Evolutionary conservation across 2,329 filamentous ascomycete species (phyloP).

Genomic region (Hansfordia pulvinata): DNA sequence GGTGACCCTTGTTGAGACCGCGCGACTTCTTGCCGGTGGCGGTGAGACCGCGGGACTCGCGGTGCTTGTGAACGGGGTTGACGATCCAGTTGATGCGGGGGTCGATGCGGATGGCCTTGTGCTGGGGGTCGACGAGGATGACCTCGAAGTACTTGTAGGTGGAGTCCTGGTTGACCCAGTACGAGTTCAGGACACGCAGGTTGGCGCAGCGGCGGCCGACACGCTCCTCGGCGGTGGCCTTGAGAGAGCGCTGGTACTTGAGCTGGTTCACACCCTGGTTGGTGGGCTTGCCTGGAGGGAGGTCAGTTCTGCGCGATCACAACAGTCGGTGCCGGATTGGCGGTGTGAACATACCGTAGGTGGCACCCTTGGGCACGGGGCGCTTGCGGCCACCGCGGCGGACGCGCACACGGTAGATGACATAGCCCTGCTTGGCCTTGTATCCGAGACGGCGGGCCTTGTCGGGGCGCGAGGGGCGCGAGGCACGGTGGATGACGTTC

Average conservation of each 20-base stretch:
- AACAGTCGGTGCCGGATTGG: conserved; percentile 1
- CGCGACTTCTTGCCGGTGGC: conserved; percentile 99
- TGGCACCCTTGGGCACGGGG: conserved; percentile 94
- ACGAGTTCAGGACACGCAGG: conserved; percentile 98
- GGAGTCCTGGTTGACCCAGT: conserved; percentile 99
- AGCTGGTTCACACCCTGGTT: conserved; percentile 99
- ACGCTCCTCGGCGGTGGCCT: conserved; percentile 97
- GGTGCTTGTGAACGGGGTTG: conserved; percentile 99
- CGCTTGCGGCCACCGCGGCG: conserved; percentile 98
- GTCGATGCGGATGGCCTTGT: conserved; percentile 99
- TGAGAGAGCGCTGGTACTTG: conserved; percentile 99
- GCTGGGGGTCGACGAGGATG: conserved; percentile 98
- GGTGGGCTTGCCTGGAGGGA: conserved; percentile 83
- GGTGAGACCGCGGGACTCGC: conserved; percentile 92
- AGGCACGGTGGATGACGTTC: conserved; percentile 99
- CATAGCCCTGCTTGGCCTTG: conserved; percentile 99
- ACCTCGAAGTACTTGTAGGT: conserved; percentile 99
- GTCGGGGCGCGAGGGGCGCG: conserved; percentile 94
- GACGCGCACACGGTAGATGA: conserved; percentile 98
- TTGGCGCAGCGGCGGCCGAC: conserved; percentile 98
- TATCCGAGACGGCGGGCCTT: conserved; percentile 99
- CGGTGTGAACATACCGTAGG: conserved; percentile 61
- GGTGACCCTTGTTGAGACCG: conserved; percentile 98
- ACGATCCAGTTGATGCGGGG: conserved; percentile 99
- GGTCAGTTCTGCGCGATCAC: conserved; percentile 5